A percentile compares a stretch with the other conserved stretches of the same genome.
phyloP scores from a whole-genome alignment of 2,329 filamentous ascomycete species.

The Colletotrichum karsti region DNA sequence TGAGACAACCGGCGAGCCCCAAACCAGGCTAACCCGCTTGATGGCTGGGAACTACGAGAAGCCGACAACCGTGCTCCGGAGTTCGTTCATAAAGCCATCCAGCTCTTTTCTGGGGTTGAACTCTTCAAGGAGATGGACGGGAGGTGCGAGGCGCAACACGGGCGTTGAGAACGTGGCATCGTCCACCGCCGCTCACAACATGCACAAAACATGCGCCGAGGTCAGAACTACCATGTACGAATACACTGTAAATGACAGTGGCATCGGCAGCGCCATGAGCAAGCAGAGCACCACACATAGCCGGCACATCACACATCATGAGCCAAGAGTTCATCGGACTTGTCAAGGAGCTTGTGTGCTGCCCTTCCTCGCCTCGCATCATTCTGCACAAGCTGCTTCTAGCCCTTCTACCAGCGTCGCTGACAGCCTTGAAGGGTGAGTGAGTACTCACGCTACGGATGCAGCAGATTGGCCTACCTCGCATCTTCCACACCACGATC shows the following conservation, averaged over 20 bases:
- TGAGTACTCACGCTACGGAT: no score
- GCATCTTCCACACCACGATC: not conserved
- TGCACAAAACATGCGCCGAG: not conserved
- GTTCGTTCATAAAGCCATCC: not conserved
- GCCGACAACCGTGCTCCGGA: not conserved
- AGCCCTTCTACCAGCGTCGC: not conserved
- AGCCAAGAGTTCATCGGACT: not conserved
- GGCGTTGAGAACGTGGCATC: slow-evolving; percentile 2
- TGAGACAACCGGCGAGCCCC: slow-evolving; percentile 2
- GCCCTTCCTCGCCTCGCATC: not conserved
- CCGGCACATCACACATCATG: not conserved
- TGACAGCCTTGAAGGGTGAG: slow-evolving; percentile 4
- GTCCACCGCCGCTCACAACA: not conserved
- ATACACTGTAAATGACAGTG: no score
- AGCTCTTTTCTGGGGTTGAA: not conserved
- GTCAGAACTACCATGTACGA: slow-evolving; percentile 5
- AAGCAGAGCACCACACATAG: not conserved
- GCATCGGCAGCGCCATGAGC: no score
- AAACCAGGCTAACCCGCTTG: not conserved
- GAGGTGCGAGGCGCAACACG: not conserved
- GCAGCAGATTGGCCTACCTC: slow-evolving; percentile 1
- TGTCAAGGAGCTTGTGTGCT: not conserved
- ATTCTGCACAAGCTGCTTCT: not conserved
- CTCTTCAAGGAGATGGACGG: not conserved
- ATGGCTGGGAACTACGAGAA: not conserved